Conservation (phyloP, 1,284 basidiomycete species). For the Sanghuangporus baumii region DNA sequence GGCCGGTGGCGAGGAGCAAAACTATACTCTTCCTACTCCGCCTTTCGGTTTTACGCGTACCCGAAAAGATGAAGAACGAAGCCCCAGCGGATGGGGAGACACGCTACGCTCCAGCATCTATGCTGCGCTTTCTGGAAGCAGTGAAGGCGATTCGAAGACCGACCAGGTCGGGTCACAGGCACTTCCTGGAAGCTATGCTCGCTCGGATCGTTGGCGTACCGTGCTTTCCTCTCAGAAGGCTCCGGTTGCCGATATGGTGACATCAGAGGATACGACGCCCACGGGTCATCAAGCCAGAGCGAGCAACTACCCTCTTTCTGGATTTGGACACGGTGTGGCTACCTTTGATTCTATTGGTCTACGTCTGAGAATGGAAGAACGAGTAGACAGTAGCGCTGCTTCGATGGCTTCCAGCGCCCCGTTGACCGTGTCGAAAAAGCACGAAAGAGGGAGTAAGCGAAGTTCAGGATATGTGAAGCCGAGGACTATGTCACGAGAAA, state of each 20-base stretch:
- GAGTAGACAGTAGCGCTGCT: neutral
- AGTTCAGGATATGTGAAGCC: neutral
- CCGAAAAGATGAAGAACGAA: neutral
- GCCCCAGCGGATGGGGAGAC: conserved; percentile 11
- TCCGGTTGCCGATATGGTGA: neutral
- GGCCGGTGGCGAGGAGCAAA: conserved; percentile 3
- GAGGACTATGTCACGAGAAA: neutral
- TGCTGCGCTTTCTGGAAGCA: conserved; percentile 10
- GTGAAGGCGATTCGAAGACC: neutral
- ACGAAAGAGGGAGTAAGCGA: neutral
- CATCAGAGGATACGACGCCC: neutral
- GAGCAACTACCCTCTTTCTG: neutral
- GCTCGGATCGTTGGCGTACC: conserved; percentile 8
- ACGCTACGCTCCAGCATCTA: conserved; percentile 13
- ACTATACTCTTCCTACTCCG: conserved; percentile 3
- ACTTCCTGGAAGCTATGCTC: neutral
- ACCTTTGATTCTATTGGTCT: neutral
- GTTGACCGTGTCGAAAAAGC: neutral
- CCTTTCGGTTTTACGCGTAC: neutral
- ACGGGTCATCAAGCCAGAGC: neutral
- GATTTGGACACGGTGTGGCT: neutral
- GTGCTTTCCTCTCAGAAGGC: neutral
- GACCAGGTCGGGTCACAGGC: conserved; percentile 6
- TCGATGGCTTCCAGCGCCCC: neutral
- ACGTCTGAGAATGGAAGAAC: neutral